A percentile compares a stretch with the other conserved stretches of the same genome.
These are phyloP conservation scores for Ramaria sp. DNA, from an alignment of 768 basidiomycete species.

Conservation along the genomic window DNA sequence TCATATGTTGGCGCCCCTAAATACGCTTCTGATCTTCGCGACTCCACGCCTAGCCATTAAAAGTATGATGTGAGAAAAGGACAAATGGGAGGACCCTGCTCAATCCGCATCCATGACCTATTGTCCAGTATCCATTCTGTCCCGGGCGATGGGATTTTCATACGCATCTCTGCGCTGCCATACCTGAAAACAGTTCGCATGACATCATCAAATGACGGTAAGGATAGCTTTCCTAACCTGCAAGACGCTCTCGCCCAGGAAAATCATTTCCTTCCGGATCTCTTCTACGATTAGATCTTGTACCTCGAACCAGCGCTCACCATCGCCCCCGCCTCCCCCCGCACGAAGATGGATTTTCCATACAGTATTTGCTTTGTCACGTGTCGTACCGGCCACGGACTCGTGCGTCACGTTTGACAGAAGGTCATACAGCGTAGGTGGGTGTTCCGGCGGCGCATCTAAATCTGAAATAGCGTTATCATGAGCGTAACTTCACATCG, in stretches of 20 bases:
- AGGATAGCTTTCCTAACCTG: slow-evolving; percentile 45
- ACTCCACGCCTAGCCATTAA: too few species aligned
- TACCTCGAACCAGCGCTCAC: slow-evolving; percentile 92
- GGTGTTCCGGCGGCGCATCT: slow-evolving; percentile 49
- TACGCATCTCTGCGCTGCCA: slow-evolving; percentile 6
- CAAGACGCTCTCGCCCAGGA: slow-evolving; percentile 90
- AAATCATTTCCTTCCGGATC: slow-evolving; percentile 95
- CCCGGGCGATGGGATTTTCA: neutral
- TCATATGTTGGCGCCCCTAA: too few species aligned
- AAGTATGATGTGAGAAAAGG: too few species aligned
- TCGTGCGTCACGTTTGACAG: slow-evolving; percentile 94
- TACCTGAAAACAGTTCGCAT: neutral
- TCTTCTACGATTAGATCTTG: slow-evolving; percentile 96
- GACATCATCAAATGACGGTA: neutral
- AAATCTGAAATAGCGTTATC: slow-evolving; percentile 49
- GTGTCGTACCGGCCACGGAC: slow-evolving; percentile 90
- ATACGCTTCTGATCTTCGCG: too few species aligned
- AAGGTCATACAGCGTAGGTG: slow-evolving; percentile 78
- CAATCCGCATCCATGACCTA: neutral
- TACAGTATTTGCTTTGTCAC: slow-evolving; percentile 81
- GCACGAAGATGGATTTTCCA: slow-evolving; percentile 88
- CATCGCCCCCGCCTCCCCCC: slow-evolving; percentile 64
- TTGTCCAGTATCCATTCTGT: neutral
- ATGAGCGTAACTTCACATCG: slow-evolving; percentile 5
- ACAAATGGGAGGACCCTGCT: too few species aligned